Evolutionary conservation across 352 stramenopile genomes (phyloP).

Genomic region (Globisporangium apiculatum): DNA sequence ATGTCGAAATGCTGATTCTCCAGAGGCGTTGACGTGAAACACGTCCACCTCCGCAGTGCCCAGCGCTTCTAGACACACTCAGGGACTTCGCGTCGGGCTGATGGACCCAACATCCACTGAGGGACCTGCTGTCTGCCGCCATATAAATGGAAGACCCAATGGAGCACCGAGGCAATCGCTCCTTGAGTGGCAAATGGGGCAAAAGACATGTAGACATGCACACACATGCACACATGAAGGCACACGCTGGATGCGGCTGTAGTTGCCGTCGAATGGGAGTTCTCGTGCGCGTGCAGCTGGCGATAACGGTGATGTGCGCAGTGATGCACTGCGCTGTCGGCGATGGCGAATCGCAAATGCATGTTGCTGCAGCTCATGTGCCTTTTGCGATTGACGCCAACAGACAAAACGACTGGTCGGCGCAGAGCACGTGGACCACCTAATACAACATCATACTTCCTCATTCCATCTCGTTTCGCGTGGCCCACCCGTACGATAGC

Average conservation of each 20-base stretch:
- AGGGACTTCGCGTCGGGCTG: slow-evolving; percentile 68
- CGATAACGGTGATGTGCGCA: not conserved
- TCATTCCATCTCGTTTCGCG: no score
- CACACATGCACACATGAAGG: not conserved
- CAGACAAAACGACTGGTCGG: no score
- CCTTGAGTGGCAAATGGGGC: slow-evolving; percentile 63
- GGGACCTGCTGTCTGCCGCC: slow-evolving; percentile 60
- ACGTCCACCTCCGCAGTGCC: slow-evolving; percentile 59
- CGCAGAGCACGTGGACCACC: no score
- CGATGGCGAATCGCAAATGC: no score
- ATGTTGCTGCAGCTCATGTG: no score
- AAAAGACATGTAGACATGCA: slow-evolving; percentile 12
- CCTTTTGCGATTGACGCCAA: no score
- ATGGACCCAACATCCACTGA: slow-evolving; percentile 72
- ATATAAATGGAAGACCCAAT: slow-evolving; percentile 59
- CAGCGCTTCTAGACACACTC: slow-evolving; percentile 61
- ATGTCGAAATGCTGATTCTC: slow-evolving; percentile 85
- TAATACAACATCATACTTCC: no score
- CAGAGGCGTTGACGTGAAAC: slow-evolving; percentile 51
- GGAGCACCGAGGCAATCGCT: slow-evolving; percentile 36
- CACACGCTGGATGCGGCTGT: not conserved
- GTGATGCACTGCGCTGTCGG: no score
- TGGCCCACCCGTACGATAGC: no score
- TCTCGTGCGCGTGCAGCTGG: not conserved
- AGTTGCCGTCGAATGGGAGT: not conserved